These are phyloP conservation scores for Dendrobium officinale DNA, from an alignment of 106 monocot species.

Conservation along the genomic window DNA sequence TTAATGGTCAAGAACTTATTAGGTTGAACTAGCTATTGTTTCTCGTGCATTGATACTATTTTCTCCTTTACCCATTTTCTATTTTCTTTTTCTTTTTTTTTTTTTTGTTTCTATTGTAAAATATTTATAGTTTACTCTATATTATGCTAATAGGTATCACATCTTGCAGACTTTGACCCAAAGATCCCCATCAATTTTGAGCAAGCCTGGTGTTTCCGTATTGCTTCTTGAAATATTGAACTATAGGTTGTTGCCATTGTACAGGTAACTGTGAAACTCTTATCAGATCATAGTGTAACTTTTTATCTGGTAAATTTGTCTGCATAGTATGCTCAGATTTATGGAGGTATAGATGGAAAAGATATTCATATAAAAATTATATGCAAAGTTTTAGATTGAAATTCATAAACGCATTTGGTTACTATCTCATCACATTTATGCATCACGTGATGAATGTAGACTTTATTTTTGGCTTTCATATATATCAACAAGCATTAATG, in stretches of 20 bases:
- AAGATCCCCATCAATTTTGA: slow-evolving; percentile 68
- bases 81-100: background rate
- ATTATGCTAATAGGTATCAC: slow-evolving; percentile 1
- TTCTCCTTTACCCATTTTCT: background rate
- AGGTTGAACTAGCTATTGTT: too few species aligned
- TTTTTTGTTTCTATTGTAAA: background rate
- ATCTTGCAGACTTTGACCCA: slow-evolving; percentile 74
- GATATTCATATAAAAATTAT: background rate
- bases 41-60: background rate
- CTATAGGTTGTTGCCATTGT: slow-evolving; percentile 82
- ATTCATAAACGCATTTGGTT: background rate
- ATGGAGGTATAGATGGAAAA: background rate
- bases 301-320: background rate
- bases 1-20: too few species aligned
- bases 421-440: background rate
- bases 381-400: background rate
- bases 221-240: slow-evolving; percentile 94
- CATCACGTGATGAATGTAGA: background rate
- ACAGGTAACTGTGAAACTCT: slow-evolving; percentile 45
- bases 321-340: background rate
- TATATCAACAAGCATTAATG: too few species aligned
- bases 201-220: slow-evolving; percentile 71
- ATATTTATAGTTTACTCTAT: background rate
- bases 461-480: background rate
- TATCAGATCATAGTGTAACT: background rate